These are phyloP conservation scores for Cercophora samala DNA, from an alignment of 495 filamentous ascomycete genomes.

Conservation along the genomic window DNA sequence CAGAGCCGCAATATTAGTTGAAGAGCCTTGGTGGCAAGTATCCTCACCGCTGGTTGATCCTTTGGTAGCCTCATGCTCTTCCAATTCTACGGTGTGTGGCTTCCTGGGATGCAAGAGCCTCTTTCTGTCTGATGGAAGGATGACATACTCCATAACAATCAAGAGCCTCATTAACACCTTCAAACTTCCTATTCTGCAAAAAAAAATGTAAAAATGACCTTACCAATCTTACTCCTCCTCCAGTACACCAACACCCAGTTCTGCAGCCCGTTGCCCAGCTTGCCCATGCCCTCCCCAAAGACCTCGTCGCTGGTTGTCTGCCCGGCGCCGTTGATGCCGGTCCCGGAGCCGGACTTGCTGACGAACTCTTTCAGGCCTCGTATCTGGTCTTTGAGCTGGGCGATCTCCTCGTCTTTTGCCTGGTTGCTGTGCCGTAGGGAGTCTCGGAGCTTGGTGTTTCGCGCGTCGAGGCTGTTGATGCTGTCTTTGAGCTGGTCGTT, in stretches of 20 bases:
- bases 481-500: constrained; percentile 25
- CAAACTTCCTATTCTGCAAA: background rate
- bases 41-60: background rate
- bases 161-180: too few relatives aligned
- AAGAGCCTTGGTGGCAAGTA: background rate
- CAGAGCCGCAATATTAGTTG: constrained; percentile 8
- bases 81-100: background rate
- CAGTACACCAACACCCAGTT: constrained; percentile 58
- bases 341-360: constrained; percentile 43
- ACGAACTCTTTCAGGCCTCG: constrained; percentile 56
- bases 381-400: constrained; percentile 44
- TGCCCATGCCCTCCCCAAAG: constrained; percentile 45
- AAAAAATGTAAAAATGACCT: constrained; percentile 13
- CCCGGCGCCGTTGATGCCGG: constrained; percentile 9
- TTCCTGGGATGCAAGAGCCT: background rate
- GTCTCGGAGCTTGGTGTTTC: constrained; percentile 40
- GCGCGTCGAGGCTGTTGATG: background rate
- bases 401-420: constrained; percentile 40
- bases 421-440: constrained; percentile 40
- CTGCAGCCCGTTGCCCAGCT: constrained; percentile 54
- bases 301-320: constrained; percentile 53
- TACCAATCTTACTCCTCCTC: constrained; percentile 50
- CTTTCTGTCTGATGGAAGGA: too few relatives aligned
- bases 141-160: too few relatives aligned
- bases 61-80: background rate